phyloP scores from a whole-genome alignment of 495 filamentous ascomycete genomes.

The Aspergillus hancockii region DNA sequence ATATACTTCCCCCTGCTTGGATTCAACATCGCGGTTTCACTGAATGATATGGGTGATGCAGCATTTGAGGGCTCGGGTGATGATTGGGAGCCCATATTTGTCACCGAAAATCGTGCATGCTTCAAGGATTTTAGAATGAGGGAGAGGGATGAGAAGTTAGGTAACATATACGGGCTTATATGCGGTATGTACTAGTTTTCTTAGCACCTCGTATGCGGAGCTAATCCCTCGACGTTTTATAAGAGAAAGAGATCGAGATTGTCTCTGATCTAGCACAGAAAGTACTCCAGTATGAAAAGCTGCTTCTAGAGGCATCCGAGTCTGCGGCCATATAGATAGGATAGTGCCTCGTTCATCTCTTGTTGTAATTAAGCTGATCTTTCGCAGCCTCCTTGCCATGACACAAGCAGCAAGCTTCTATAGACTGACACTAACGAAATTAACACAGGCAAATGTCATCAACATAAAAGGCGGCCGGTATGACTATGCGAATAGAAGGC shows the following conservation, averaged over 20 bases:
- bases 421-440: slow-evolving; percentile 66
- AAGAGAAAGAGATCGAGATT: slow-evolving; percentile 87
- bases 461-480: slow-evolving; percentile 78
- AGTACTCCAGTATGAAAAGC: slow-evolving; percentile 68
- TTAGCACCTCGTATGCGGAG: neutral
- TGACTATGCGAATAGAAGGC: slow-evolving; percentile 7
- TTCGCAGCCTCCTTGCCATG: slow-evolving; percentile 71
- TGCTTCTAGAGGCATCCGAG: slow-evolving; percentile 68
- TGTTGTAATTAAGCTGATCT: slow-evolving; percentile 14
- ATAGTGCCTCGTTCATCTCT: slow-evolving; percentile 16
- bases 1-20: slow-evolving; percentile 91
- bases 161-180: slow-evolving; percentile 82
- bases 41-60: slow-evolving; percentile 61
- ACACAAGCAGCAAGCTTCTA: slow-evolving; percentile 77
- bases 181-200: slow-evolving; percentile 57
- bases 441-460: slow-evolving; percentile 73
- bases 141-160: slow-evolving; percentile 78
- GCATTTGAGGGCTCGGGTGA: slow-evolving; percentile 64
- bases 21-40: slow-evolving; percentile 76
- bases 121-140: slow-evolving; percentile 87
- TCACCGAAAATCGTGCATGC: slow-evolving; percentile 69
- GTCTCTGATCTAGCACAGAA: slow-evolving; percentile 73
- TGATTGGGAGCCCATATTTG: slow-evolving; percentile 79
- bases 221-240: neutral
- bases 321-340: slow-evolving; percentile 86